Evolutionary conservation across 2,329 filamentous ascomycete species (phyloP).

Genomic region (Xylaria sp.): DNA sequence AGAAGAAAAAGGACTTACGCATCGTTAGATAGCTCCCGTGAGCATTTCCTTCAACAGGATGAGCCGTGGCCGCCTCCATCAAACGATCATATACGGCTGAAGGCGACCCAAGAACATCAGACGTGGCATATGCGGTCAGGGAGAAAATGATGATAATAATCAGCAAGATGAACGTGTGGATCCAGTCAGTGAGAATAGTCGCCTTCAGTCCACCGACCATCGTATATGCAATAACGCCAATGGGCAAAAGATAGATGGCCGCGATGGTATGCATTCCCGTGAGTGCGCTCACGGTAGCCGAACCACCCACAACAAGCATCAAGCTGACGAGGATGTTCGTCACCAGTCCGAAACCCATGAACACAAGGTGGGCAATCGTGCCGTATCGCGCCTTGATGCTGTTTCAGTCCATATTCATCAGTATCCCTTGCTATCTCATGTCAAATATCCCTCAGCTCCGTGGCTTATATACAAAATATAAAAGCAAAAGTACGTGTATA

Average conservation of each 20-base stretch:
- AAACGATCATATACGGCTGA: slow-evolving; percentile 82
- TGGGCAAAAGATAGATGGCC: slow-evolving; percentile 83
- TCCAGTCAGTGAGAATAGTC: slow-evolving; percentile 86
- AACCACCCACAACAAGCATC: slow-evolving; percentile 88
- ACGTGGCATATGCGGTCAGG: slow-evolving; percentile 83
- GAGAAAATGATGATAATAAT: slow-evolving; percentile 89
- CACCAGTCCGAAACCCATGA: slow-evolving; percentile 82
- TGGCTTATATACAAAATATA: too few species aligned
- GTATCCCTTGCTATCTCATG: background rate
- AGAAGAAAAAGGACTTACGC: slow-evolving; percentile 54
- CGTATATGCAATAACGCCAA: slow-evolving; percentile 86
- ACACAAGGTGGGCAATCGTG: slow-evolving; percentile 74
- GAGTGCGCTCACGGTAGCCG: slow-evolving; percentile 76
- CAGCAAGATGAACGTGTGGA: slow-evolving; percentile 86
- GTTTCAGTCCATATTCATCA: slow-evolving; percentile 4
- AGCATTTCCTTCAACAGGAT: slow-evolving; percentile 83
- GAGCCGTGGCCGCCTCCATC: slow-evolving; percentile 71
- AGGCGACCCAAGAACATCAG: slow-evolving; percentile 77
- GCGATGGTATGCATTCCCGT: slow-evolving; percentile 82
- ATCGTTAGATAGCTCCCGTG: slow-evolving; percentile 89
- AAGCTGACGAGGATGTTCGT: slow-evolving; percentile 90
- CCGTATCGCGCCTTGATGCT: slow-evolving; percentile 48
- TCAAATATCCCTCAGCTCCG: too few species aligned
- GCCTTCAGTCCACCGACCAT: slow-evolving; percentile 68
- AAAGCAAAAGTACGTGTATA: too few species aligned